A percentile compares a stretch with the other conserved stretches of the same genome.
These are phyloP conservation scores for Thielaviopsis punctulata DNA, from an alignment of 2,329 filamentous ascomycete genomes.

Conservation along the genomic window DNA sequence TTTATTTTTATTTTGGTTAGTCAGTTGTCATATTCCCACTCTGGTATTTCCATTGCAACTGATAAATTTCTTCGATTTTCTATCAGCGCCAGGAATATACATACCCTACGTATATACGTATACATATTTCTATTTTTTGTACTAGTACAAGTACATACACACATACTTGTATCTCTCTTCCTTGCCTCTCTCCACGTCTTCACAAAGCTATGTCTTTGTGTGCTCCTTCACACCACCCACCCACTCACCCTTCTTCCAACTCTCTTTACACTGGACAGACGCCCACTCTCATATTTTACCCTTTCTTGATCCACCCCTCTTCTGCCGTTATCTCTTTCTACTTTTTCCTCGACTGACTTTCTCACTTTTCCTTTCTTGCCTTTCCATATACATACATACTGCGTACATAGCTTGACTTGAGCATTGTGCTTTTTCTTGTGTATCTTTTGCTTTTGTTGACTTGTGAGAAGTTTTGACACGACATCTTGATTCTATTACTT, in stretches of 20 bases:
- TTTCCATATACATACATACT: not conserved
- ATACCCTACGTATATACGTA: not conserved
- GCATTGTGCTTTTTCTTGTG: not conserved
- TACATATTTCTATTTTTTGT: slow-evolving; percentile 2
- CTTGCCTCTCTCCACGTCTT: slow-evolving; percentile 2
- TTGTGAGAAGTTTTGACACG: not conserved
- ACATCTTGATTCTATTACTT: not conserved
- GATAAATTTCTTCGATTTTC: no score
- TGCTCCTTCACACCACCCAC: not conserved
- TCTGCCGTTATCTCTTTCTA: not conserved
- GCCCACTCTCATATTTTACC: not conserved
- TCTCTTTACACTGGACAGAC: slow-evolving; percentile 3
- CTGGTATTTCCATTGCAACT: no score
- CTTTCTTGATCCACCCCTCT: not conserved
- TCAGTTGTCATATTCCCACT: no score
- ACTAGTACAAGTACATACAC: no score
- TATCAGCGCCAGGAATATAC: no score
- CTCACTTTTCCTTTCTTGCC: not conserved
- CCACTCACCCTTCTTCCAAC: not conserved
- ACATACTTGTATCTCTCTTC: not conserved
- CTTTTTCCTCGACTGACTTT: not conserved
- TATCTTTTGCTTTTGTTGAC: not conserved
- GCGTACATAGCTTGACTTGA: not conserved
- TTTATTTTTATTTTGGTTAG: no score
- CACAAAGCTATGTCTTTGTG: not conserved